phyloP scores from a whole-genome alignment of 2,329 filamentous ascomycete species.

The Aureobasidium sp. region DNA sequence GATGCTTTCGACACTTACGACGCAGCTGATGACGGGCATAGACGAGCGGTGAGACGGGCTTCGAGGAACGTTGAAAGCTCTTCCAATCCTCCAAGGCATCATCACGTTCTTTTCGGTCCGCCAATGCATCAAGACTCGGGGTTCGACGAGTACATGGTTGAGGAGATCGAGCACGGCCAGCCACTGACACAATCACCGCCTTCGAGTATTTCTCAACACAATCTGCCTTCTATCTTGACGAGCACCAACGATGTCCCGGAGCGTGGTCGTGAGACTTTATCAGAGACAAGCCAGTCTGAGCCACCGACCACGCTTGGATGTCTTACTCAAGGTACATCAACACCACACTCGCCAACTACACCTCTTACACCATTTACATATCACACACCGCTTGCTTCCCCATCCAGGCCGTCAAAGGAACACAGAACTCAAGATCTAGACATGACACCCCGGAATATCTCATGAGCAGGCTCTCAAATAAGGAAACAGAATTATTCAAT shows the following conservation, averaged over 20 bases:
- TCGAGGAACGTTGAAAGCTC: not conserved
- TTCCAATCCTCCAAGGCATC: not conserved
- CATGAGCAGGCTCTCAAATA: not conserved
- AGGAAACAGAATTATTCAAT: not conserved
- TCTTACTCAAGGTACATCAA: not conserved
- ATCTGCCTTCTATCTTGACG: not conserved
- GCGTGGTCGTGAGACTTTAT: not conserved
- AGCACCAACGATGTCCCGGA: not conserved
- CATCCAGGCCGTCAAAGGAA: not conserved
- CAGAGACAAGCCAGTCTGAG: not conserved
- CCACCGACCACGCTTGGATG: not conserved
- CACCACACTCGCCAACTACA: not conserved
- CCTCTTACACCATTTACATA: conserved; percentile 10
- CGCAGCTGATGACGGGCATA: not conserved
- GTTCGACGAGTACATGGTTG: conserved; percentile 29
- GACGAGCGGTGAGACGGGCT: not conserved
- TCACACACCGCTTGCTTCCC: not conserved
- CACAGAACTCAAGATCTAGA: not conserved
- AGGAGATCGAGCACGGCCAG: conserved; percentile 16
- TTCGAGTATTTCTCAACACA: not conserved
- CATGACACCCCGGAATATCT: not conserved
- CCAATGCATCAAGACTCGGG: conserved; percentile 32
- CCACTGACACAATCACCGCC: not conserved
- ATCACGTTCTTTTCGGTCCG: conserved; percentile 8
- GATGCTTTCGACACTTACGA: not conserved